phyloP scores from a whole-genome alignment of 305 asterid genomes.

The Fraxinus latifolia region DNA sequence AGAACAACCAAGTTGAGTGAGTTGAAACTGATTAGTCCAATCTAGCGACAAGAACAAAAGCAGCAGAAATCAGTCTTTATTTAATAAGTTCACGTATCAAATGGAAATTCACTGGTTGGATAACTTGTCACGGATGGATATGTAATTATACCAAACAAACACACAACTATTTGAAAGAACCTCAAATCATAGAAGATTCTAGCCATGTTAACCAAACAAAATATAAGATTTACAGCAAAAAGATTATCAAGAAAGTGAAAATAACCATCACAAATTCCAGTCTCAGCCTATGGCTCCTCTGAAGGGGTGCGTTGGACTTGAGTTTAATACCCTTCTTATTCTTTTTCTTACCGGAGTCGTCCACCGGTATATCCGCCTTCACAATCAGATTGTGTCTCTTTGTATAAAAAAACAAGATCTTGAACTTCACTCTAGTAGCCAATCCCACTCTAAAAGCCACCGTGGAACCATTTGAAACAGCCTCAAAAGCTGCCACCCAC shows the following conservation, averaged over 20 bases:
- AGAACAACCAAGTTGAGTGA: not conserved
- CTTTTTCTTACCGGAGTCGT: slow-evolving; percentile 25
- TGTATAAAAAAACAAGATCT: slow-evolving; percentile 34
- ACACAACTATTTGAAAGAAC: not conserved
- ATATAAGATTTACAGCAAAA: slow-evolving; percentile 3
- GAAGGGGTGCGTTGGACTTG: slow-evolving; percentile 19
- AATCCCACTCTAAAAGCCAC: slow-evolving; percentile 37
- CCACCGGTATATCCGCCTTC: slow-evolving; percentile 24
- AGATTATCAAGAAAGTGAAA: slow-evolving; percentile 19
- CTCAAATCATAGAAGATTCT: not conserved
- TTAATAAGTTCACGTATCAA: not conserved
- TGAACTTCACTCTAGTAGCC: slow-evolving; percentile 41
- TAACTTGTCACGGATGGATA: not conserved
- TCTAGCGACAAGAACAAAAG: not conserved
- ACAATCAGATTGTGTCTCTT: slow-evolving; percentile 24
- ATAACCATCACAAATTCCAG: slow-evolving; percentile 12
- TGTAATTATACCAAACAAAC: not conserved
- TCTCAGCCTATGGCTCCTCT: not conserved
- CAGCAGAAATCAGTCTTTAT: not conserved
- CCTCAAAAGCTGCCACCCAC: slow-evolving; percentile 39
- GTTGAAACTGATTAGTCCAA: not conserved
- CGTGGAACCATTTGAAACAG: slow-evolving; percentile 31
- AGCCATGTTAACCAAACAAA: not conserved
- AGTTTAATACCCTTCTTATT: slow-evolving; percentile 24
- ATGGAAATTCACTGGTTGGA: not conserved